phyloP scores from a whole-genome alignment of 2,329 filamentous ascomycete species.

The Cladosporium sp. region DNA sequence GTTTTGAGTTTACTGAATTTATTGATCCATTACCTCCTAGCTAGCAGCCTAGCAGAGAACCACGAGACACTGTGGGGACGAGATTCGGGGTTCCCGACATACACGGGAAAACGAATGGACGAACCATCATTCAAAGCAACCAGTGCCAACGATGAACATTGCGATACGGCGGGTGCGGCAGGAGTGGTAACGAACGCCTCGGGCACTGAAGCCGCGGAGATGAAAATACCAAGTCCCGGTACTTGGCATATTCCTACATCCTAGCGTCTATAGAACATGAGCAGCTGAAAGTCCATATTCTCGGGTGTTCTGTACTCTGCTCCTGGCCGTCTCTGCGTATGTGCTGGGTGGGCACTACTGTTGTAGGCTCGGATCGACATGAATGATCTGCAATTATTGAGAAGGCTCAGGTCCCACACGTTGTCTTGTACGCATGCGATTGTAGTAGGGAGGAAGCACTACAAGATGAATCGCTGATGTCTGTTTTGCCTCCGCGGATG shows the following conservation, averaged over 20 bases:
- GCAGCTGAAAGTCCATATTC: too few relatives aligned
- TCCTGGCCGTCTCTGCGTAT: too few relatives aligned
- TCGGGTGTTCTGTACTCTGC: too few relatives aligned
- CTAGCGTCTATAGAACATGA: too few relatives aligned
- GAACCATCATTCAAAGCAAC: not conserved
- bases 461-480: too few relatives aligned
- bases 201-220: not conserved
- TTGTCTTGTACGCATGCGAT: too few relatives aligned
- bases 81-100: not conserved
- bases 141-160: not conserved
- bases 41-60: not conserved
- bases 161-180: not conserved
- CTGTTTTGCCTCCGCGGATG: too few relatives aligned
- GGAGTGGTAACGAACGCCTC: not conserved
- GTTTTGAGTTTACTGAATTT: not conserved
- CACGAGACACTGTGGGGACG: constrained; percentile 1
- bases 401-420: too few relatives aligned
- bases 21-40: not conserved
- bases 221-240: not conserved
- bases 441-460: too few relatives aligned
- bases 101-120: not conserved
- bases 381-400: too few relatives aligned
- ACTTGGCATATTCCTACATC: not conserved
- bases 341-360: too few relatives aligned
- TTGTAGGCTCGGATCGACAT: too few relatives aligned